Base-by-base conservation (phyloP, 2,329 filamentous ascomycete species). In the Venturia nashicola region DNA sequence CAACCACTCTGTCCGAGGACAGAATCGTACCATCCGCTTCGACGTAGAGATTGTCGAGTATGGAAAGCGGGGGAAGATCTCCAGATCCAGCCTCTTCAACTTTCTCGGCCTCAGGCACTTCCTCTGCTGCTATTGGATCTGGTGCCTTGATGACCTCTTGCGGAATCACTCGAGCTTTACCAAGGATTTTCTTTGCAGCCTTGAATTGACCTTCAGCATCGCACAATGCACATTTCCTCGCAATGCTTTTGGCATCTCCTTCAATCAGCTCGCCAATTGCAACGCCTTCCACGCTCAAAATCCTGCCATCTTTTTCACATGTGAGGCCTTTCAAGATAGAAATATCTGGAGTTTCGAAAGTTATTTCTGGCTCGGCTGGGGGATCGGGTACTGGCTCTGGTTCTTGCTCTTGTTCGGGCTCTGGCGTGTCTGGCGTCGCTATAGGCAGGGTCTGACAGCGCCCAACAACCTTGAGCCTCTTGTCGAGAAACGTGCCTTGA, bases 1-100 rank as follows among this genome's bases (percentile, higher is more conserved):
- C 79, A 68, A 78, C 76, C 66, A 80, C 78, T 27, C 78, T 79
- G 61, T 80, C 78, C 55, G 77, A 75, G 65, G 80, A 76, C 57
- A 80, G 74, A 64, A 81, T 73, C 72, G 79, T 79, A 71, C 79
- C 78, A 74, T 82, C 82, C 75, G 82, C 82, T 74, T 83, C 83
- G 72, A 83, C 76, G 71, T 80, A 81, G 62, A 79, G 75, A 68
- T 80, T 78, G 69, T 82, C 74, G 61, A 82, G 69, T 68, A 80
- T 79, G 63, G 77, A 74, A 54, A 78, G 70, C 66, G 79, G 78
- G 46, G 79, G 74, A 43, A 71, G 68, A 27, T 73, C 72, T 51
- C 65, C 66, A 64, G 77, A 76, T 67, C n/a, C 59, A 57, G 76
- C 74, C 65, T 79, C 75, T 69, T 76, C 76, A 66, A 80, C 77